phyloP scores from a whole-genome alignment of 78 protist genomes.

The Trichosphaerium sp. region DNA sequence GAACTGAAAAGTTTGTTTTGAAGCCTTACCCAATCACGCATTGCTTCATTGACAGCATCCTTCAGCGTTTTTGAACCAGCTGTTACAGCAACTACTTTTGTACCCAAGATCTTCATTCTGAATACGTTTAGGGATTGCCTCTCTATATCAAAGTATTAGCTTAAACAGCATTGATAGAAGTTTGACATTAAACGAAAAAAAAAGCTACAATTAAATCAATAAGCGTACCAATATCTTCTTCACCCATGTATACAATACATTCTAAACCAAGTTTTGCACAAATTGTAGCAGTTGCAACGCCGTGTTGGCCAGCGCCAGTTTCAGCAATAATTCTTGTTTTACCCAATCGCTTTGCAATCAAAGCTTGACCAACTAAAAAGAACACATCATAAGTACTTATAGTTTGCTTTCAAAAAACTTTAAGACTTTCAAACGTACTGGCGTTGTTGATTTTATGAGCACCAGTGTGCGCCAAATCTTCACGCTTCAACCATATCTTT shows the following conservation, averaged over 20 bases:
- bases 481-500: constrained; percentile 56
- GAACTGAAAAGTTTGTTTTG: too few species aligned
- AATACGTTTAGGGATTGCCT: constrained; percentile 75
- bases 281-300: constrained; percentile 77
- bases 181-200: neutral
- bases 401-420: neutral
- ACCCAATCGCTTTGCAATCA: constrained; percentile 68
- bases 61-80: constrained; percentile 53
- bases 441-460: constrained; percentile 89
- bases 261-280: constrained; percentile 74
- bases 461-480: constrained; percentile 72
- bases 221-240: neutral
- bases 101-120: constrained; percentile 79
- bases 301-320: constrained; percentile 93
- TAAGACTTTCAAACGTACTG: neutral
- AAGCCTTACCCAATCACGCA: constrained; percentile 84
- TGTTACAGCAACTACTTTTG: constrained; percentile 57
- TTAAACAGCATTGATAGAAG: neutral
- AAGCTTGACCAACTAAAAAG: constrained; percentile 21
- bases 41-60: constrained; percentile 70
- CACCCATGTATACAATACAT: constrained; percentile 56
- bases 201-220: neutral
- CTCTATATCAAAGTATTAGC: too few species aligned
- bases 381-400: neutral
- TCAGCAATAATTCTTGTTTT: constrained; percentile 70